These are phyloP conservation scores for Calycina herbarum DNA, from an alignment of 2,329 filamentous ascomycete genomes.

Conservation along the genomic window DNA sequence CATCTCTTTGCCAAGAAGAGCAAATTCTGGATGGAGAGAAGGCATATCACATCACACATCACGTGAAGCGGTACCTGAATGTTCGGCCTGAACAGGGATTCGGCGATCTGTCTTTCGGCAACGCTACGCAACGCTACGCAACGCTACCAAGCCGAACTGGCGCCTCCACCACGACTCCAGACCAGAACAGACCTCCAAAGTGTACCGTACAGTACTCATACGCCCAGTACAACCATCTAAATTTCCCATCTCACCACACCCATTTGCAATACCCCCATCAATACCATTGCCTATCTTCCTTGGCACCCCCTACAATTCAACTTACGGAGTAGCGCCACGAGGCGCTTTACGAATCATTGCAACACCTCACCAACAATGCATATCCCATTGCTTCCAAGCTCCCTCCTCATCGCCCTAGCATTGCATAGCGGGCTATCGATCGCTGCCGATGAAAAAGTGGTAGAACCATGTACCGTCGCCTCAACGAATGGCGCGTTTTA, in stretches of 20 bases:
- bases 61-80: not conserved
- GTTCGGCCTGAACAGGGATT: not conserved
- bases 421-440: conserved; percentile 29
- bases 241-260: not conserved
- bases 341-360: conserved; percentile 15
- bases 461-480: conserved; percentile 37
- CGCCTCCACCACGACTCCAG: not conserved
- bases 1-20: not conserved
- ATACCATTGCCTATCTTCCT: not conserved
- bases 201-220: not conserved
- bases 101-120: conserved; percentile 9
- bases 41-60: not conserved
- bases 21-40: not conserved
- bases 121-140: not conserved
- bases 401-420: conserved; percentile 32
- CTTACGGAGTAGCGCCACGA: conserved; percentile 26
- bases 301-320: not conserved
- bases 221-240: not conserved
- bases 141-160: not conserved
- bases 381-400: conserved; percentile 29
- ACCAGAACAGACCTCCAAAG: not conserved
- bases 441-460: conserved; percentile 28
- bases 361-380: conserved; percentile 28
- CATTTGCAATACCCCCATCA: conserved; percentile 3
- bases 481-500: conserved; percentile 36